A percentile compares a stretch with the other conserved stretches of the same genome.
Evolutionary conservation across 495 filamentous ascomycete species (phyloP).

Genomic region (Podospora fimiseda): DNA sequence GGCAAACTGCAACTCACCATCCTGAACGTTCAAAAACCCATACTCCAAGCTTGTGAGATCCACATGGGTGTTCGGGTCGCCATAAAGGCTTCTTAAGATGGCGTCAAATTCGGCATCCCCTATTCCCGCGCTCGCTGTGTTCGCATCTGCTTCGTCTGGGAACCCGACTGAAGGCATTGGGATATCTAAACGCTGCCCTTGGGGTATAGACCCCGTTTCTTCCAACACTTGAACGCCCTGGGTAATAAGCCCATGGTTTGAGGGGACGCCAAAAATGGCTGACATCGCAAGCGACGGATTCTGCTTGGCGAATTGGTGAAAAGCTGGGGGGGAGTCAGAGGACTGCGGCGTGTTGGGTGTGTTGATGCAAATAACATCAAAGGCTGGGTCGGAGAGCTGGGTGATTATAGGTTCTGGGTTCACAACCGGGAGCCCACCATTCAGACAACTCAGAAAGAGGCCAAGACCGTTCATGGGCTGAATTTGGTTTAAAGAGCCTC

Average conservation of each 20-base stretch:
- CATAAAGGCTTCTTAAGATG: too few relatives aligned
- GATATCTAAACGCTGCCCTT: too few relatives aligned
- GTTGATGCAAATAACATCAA: slow-evolving; percentile 24
- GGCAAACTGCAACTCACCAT: too few relatives aligned
- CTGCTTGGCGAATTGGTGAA: slow-evolving; percentile 7
- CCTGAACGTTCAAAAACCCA: too few relatives aligned
- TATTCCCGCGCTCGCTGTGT: too few relatives aligned
- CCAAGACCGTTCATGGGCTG: slow-evolving; percentile 22
- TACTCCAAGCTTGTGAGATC: too few relatives aligned
- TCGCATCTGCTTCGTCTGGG: too few relatives aligned
- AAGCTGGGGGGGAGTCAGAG: slow-evolving; percentile 3
- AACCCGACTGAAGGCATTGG: too few relatives aligned
- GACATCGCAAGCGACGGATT: slow-evolving; percentile 11
- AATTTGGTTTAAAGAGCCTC: slow-evolving; percentile 4
- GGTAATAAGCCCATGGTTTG: slow-evolving; percentile 1
- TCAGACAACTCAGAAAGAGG: slow-evolving; percentile 19
- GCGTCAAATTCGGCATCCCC: too few relatives aligned
- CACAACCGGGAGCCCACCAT: slow-evolving; percentile 18
- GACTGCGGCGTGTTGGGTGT: slow-evolving; percentile 3
- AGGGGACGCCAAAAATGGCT: slow-evolving; percentile 8
- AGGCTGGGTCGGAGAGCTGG: slow-evolving; percentile 15
- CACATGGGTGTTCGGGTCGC: too few relatives aligned
- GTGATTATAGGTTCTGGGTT: slow-evolving; percentile 16
- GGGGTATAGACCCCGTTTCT: too few relatives aligned
- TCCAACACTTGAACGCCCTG: too few relatives aligned